These are phyloP conservation scores for Phoenix roebelenii DNA, from an alignment of 176 grass and related monocot genomes.

Conservation along the genomic window DNA sequence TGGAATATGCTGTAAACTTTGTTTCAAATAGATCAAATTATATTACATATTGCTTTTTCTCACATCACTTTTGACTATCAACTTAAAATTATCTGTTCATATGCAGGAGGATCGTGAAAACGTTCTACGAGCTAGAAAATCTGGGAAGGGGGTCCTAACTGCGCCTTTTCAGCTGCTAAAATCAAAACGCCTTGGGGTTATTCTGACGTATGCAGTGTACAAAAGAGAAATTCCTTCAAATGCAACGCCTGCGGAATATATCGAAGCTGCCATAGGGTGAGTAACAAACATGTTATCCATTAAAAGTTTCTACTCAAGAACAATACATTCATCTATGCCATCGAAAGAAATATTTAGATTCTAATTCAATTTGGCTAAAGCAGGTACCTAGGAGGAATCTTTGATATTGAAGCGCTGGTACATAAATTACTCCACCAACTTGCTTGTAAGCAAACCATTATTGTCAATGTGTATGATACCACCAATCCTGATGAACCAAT, in stretches of 20 bases:
- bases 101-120: slow-evolving; percentile 87
- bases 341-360: not conserved
- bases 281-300: not conserved
- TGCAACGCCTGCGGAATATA: slow-evolving; percentile 49
- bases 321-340: no score
- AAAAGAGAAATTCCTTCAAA: slow-evolving; percentile 63
- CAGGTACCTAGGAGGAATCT: slow-evolving; percentile 97
- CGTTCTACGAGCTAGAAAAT: slow-evolving; percentile 61
- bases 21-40: no score
- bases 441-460: slow-evolving; percentile 72
- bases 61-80: not conserved
- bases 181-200: slow-evolving; percentile 80
- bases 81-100: slow-evolving; percentile 4
- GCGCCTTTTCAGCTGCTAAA: slow-evolving; percentile 84
- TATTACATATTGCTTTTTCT: not conserved
- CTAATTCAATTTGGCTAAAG: not conserved
- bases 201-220: slow-evolving; percentile 86
- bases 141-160: slow-evolving; percentile 89
- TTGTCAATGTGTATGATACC: slow-evolving; percentile 93
- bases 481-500: slow-evolving; percentile 43
- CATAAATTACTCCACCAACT: slow-evolving; percentile 90
- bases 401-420: slow-evolving; percentile 89
- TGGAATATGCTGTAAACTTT: no score
- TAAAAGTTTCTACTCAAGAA: not conserved
- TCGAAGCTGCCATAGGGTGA: slow-evolving; percentile 82